phyloP scores from a whole-genome alignment of 2,329 filamentous ascomycete genomes.

The Aspergillus hiratsukae region DNA sequence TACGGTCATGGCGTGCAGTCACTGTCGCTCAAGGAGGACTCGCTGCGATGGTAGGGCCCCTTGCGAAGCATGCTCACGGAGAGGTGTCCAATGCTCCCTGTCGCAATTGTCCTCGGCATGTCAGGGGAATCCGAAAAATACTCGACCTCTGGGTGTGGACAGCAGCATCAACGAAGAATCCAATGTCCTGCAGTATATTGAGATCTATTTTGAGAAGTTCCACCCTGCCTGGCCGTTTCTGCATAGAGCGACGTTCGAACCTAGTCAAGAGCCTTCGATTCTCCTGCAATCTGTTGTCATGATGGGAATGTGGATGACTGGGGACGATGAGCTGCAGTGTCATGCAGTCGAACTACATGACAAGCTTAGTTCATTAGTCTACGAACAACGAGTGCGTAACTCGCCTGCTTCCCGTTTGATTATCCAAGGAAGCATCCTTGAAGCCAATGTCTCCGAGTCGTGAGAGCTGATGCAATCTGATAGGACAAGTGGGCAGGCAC shows the following conservation, averaged over 20 bases:
- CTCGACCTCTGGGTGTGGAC: background rate
- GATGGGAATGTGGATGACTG: conserved; percentile 24
- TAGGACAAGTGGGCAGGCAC: background rate
- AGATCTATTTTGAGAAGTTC: conserved; percentile 22
- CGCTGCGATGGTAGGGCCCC: conserved; percentile 13
- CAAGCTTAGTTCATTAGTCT: conserved; percentile 15
- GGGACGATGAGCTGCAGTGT: conserved; percentile 11
- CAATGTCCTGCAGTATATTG: conserved; percentile 16
- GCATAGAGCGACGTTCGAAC: conserved; percentile 18
- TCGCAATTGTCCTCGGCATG: background rate
- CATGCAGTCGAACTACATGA: conserved; percentile 19
- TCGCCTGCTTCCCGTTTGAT: background rate
- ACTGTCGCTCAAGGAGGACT: conserved; percentile 14
- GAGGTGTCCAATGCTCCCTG: conserved; percentile 4
- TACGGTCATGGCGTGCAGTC: conserved; percentile 11
- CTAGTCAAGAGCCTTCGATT: conserved; percentile 17
- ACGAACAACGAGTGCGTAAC: conserved; percentile 17
- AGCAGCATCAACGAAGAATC: background rate
- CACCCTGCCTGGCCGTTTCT: conserved; percentile 26
- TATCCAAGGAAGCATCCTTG: background rate
- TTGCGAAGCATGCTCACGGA: conserved; percentile 11
- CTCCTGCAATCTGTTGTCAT: conserved; percentile 24
- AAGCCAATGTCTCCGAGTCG: background rate
- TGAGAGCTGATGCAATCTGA: background rate
- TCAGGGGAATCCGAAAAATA: background rate